phyloP scores from a whole-genome alignment of 345 rosid genomes.

The Arabidopsis arenosa region DNA sequence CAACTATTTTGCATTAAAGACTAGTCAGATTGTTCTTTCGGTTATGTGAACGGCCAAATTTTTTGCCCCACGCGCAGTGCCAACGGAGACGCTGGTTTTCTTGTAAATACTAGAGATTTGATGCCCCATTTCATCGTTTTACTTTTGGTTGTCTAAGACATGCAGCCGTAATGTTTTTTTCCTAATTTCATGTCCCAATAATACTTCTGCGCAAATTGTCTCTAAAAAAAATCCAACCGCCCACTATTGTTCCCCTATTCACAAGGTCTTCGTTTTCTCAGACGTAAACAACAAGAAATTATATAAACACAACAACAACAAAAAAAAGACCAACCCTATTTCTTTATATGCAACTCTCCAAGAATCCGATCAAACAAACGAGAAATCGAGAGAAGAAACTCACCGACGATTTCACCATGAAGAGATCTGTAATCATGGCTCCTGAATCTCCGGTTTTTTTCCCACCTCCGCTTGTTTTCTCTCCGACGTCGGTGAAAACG shows the following conservation, averaged over 20 bases:
- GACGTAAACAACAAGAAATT: conserved; percentile 44
- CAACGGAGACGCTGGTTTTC: no score
- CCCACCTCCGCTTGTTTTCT: conserved; percentile 33
- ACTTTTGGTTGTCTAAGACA: no score
- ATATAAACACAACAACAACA: neutral
- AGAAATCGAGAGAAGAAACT: conserved; percentile 23
- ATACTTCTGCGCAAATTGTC: no score
- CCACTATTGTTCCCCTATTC: conserved; percentile 33
- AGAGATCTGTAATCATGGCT: conserved; percentile 21
- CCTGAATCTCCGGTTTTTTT: conserved; percentile 47
- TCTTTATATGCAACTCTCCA: conserved; percentile 38
- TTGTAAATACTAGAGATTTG: no score
- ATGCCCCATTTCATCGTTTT: no score
- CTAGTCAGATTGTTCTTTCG: no score
- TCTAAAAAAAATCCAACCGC: conserved; percentile 38
- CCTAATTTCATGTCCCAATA: no score
- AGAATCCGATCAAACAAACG: conserved; percentile 30
- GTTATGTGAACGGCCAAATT: no score
- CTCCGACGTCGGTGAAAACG: conserved; percentile 44
- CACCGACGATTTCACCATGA: conserved; percentile 34
- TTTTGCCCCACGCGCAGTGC: no score
- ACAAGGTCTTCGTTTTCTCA: conserved; percentile 43
- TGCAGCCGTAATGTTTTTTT: no score
- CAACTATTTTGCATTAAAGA: no score
- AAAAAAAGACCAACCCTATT: neutral